These are phyloP conservation scores for Choanephora cucurbitarum DNA, from an alignment of 371 early-diverging fungal genomes.

Conservation along the genomic window DNA sequence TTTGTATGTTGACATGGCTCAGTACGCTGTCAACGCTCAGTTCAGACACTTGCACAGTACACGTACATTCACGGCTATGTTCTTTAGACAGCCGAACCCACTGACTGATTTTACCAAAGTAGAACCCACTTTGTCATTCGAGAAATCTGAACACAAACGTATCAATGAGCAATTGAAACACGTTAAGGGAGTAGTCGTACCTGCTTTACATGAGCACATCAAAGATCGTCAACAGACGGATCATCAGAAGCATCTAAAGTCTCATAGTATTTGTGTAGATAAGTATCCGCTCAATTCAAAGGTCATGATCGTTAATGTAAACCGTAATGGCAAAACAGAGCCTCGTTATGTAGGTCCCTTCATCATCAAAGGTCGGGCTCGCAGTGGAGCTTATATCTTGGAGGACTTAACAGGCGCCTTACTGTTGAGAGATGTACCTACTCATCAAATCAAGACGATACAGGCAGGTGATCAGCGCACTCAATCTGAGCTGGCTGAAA, in stretches of 20 bases:
- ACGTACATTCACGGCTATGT: not conserved
- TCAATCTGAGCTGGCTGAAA: not conserved
- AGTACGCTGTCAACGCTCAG: not conserved
- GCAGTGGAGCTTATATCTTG: not conserved
- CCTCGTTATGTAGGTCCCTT: not conserved
- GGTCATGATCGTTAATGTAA: slow-evolving; percentile 9
- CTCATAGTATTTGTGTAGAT: not conserved
- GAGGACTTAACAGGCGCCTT: not conserved
- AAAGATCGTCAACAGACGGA: not conserved
- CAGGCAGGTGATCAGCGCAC: not conserved
- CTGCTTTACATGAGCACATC: not conserved
- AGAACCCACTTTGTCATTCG: not conserved
- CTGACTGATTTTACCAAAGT: slow-evolving; percentile 3
- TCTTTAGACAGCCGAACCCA: slow-evolving; percentile 5
- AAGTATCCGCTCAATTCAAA: slow-evolving; percentile 6
- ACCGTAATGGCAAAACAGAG: not conserved
- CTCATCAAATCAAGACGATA: slow-evolving; percentile 6
- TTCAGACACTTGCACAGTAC: not conserved
- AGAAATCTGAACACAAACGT: not conserved
- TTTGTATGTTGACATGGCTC: slow-evolving; percentile 1
- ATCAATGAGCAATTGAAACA: slow-evolving; percentile 1
- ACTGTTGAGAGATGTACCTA: slow-evolving; percentile 8
- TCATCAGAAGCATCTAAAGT: slow-evolving; percentile 1
- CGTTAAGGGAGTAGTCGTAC: slow-evolving; percentile 5
- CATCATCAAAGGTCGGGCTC: not conserved